A percentile compares a stretch with the other conserved stretches of the same genome.
phyloP scores from a whole-genome alignment of 257 asterid species.

The Linderniella brevidens region DNA sequence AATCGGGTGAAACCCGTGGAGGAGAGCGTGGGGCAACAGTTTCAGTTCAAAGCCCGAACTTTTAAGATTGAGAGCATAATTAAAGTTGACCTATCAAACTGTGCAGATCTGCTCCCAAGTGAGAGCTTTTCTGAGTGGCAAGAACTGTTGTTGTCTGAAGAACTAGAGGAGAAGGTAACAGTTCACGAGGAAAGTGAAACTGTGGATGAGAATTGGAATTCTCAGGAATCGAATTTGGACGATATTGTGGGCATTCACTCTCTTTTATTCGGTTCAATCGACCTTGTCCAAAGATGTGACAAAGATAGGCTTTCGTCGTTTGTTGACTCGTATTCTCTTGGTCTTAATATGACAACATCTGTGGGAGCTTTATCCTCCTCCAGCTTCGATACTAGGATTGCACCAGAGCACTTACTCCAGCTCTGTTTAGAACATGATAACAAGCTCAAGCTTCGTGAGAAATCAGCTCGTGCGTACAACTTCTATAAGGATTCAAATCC shows the following conservation, averaged over 20 bases:
- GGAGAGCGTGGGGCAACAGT: constrained; percentile 31
- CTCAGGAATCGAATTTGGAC: constrained; percentile 38
- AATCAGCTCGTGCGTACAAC: constrained; percentile 36
- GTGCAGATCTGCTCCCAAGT: constrained; percentile 28
- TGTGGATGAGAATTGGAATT: constrained; percentile 49
- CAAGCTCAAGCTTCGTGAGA: constrained; percentile 22
- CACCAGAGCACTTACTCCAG: constrained; percentile 75
- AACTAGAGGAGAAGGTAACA: constrained; percentile 35
- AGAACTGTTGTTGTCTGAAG: constrained; percentile 52
- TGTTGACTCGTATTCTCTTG: constrained; percentile 45
- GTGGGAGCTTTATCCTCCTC: constrained; percentile 47
- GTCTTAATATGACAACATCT: constrained; percentile 43
- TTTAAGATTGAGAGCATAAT: constrained; percentile 61
- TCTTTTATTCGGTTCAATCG: constrained; percentile 67
- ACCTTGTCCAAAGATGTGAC: constrained; percentile 47
- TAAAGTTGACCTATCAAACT: constrained; percentile 56
- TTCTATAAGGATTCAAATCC: constrained; percentile 63
- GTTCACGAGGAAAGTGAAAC: constrained; percentile 26
- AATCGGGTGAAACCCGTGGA: constrained; percentile 33
- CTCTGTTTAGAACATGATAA: constrained; percentile 71
- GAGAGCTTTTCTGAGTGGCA: constrained; percentile 67
- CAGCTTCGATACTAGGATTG: constrained; percentile 53
- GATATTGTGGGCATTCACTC: constrained; percentile 52
- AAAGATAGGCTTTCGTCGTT: constrained; percentile 45
- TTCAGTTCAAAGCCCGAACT: constrained; percentile 64